These are phyloP conservation scores for Fraxinus nigra DNA, from an alignment of 305 asterid genomes.

Conservation along the genomic window DNA sequence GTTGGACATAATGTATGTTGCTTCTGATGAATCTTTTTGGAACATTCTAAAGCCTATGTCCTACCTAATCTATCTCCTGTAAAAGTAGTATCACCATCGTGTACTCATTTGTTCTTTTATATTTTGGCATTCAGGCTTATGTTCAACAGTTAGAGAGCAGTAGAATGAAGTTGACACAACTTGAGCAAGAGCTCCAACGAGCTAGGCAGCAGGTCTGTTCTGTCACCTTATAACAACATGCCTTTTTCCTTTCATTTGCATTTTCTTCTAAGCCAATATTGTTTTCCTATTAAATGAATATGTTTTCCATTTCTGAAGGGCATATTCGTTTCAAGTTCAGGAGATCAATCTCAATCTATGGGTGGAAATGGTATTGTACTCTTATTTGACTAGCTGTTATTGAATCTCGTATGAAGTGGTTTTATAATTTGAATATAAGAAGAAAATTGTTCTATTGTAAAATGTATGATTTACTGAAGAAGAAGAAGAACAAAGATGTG, in stretches of 20 bases:
- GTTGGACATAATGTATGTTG: neutral
- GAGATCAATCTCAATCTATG: constrained; percentile 71
- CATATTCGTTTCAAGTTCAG: constrained; percentile 35
- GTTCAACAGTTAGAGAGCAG: constrained; percentile 94
- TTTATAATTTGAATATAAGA: neutral
- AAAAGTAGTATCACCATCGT: neutral
- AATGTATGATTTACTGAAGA: neutral
- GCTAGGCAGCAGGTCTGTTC: constrained; percentile 78
- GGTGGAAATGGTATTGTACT: constrained; percentile 50
- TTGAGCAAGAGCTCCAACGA: constrained; percentile 94
- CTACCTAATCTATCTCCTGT: neutral
- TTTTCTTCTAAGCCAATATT: no score
- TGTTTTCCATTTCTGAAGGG: constrained; percentile 58
- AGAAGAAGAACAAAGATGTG: neutral
- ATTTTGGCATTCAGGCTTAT: constrained; percentile 61
- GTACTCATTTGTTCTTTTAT: neutral
- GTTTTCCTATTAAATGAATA: constrained; percentile 21
- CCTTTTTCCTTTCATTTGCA: neutral
- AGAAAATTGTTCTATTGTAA: constrained; percentile 7
- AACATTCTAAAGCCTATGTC: neutral
- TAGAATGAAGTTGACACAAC: constrained; percentile 91
- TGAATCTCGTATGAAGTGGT: neutral
- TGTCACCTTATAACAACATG: neutral
- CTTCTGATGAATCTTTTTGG: neutral
- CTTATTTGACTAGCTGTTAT: constrained; percentile 20